phyloP scores from a whole-genome alignment of 2,329 filamentous ascomycete species.

The Albophoma yamanashiensis region DNA sequence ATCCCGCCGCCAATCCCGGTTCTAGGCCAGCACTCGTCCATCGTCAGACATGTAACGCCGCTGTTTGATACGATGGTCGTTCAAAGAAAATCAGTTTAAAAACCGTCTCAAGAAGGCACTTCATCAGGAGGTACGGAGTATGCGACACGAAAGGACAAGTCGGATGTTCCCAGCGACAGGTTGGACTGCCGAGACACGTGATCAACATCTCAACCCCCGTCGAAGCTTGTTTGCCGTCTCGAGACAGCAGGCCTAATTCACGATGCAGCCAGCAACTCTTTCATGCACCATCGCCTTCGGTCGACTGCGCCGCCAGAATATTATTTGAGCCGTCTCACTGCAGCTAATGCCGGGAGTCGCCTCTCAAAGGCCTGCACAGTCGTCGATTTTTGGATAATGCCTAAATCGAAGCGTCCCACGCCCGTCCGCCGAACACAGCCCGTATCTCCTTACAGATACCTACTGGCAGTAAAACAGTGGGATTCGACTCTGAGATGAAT shows the following conservation, averaged over 20 bases:
- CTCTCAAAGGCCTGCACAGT: neutral
- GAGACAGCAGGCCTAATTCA: neutral
- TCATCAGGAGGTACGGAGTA: no score
- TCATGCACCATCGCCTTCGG: neutral
- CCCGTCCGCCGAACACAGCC: neutral
- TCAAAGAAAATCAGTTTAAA: neutral
- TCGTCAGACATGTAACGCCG: neutral
- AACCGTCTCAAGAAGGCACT: neutral
- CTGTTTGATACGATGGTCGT: neutral
- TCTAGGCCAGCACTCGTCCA: neutral
- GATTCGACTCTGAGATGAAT: slow-evolving; percentile 13
- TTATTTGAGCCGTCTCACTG: neutral
- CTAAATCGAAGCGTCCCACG: neutral
- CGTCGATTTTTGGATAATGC: neutral
- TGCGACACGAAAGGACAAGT: neutral
- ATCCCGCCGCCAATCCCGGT: neutral
- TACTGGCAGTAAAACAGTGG: slow-evolving; percentile 1
- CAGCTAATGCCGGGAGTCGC: neutral
- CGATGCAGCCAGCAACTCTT: neutral
- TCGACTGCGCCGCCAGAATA: neutral
- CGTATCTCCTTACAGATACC: neutral
- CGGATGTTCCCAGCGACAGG: neutral
- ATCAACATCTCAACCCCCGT: neutral
- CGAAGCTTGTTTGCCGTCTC: neutral
- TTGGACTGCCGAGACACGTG: neutral